These are phyloP conservation scores for Microdochium nivale DNA, from an alignment of 2,329 filamentous ascomycete species.

Conservation along the genomic window DNA sequence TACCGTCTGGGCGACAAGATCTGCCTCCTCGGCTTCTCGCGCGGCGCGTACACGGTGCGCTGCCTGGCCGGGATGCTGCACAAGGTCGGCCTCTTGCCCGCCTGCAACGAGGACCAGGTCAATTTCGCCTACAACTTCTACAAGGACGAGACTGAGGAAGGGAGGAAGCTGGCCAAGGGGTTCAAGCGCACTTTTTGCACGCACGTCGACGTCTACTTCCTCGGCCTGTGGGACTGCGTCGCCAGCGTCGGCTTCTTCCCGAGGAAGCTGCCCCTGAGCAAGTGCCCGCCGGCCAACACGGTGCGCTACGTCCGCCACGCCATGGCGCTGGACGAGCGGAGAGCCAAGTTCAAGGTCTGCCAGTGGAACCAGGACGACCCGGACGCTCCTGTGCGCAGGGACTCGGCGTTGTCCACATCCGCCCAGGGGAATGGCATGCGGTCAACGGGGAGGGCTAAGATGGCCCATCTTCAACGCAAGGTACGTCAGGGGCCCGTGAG, in stretches of 20 bases:
- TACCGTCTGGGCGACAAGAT: constrained; percentile 37
- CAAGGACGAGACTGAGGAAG: constrained; percentile 26
- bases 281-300: constrained; percentile 22
- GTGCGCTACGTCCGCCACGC: constrained; percentile 30
- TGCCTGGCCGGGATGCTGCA: constrained; percentile 36
- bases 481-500: background rate
- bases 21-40: constrained; percentile 38
- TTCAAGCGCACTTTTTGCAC: constrained; percentile 36
- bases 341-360: constrained; percentile 33
- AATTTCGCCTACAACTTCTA: constrained; percentile 34
- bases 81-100: constrained; percentile 27
- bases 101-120: constrained; percentile 19
- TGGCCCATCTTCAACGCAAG: background rate
- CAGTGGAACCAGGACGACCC: constrained; percentile 23
- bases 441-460: background rate
- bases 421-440: background rate
- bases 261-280: constrained; percentile 26
- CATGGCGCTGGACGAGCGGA: constrained; percentile 31
- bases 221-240: constrained; percentile 32
- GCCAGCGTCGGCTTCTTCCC: constrained; percentile 30
- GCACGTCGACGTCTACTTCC: constrained; percentile 30
- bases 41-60: constrained; percentile 40
- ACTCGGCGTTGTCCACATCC: no score
- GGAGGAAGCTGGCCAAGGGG: constrained; percentile 28
- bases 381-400: no score